Base-by-base conservation (phyloP, 164 flowering plant genomes). In the Tinospora cordifolia region DNA sequence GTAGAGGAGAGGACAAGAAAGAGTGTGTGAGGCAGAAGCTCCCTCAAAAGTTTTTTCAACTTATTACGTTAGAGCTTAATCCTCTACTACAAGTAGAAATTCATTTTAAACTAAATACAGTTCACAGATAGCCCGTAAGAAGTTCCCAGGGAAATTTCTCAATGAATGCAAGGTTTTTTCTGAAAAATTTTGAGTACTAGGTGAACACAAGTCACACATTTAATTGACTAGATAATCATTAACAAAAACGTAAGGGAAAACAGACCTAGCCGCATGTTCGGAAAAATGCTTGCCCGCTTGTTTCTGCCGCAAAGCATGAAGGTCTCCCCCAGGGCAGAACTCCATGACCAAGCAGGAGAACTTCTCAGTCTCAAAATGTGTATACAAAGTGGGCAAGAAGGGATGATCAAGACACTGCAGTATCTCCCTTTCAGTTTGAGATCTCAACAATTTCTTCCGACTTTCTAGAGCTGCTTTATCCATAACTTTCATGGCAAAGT, bases 401-500 rank as follows among this genome's bases (percentile, higher is more conserved):
- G 97, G 97, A 79, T 91, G 97, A 82, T 91, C 97, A 58, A 91
- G 81, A 67, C 82, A 85, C 66, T 88, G 95, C 83, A 91, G 73
- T 57, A 91, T 91, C 81, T 90, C 97, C 68, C 93, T 83, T 70
- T 91, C 97, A 9, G 92, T 91, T 74, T 91, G 97, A 65, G 95
- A 90, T 73, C 97, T 81, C 69, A 80, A 76, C 71, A 90, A 83
- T 82, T 91, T 91, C 82, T 91, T 91, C 75, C 95, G 69, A 65
- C 89, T 76, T 1, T 81, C 90, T 54, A 91, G 67, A 68, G 81
- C 78, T 19, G 77, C 82, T 78, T 91, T 91, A 73, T 91, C 83
- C 97, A 91, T 91, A 26, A 91, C 87, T 81, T 91, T 91, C 88
- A 90, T 86, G 17, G 97, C 95, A 80, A 90, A 91, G 76, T 75